phyloP scores from a whole-genome alignment of 2,329 filamentous ascomycete genomes.

The Fusarium beomiforme region DNA sequence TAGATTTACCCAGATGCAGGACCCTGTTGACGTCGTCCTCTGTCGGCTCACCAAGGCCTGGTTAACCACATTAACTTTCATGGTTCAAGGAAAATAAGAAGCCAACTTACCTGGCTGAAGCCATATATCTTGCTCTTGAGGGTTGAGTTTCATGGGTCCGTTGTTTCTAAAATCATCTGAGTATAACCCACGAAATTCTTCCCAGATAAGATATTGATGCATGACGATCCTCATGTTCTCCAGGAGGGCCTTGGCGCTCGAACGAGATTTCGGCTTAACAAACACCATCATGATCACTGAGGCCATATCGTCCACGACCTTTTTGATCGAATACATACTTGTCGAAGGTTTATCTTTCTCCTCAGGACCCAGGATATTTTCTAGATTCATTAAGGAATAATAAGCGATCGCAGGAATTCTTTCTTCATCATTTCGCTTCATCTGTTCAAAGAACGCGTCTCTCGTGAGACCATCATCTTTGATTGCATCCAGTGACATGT shows the following conservation, averaged over 20 bases:
- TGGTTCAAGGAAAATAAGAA: too few species aligned
- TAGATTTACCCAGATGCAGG: accelerated
- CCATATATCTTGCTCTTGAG: not conserved
- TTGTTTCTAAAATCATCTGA: not conserved
- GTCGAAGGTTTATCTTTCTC: not conserved
- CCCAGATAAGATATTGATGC: not conserved
- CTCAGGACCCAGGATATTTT: accelerated
- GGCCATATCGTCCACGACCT: not conserved
- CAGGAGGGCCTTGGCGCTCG: not conserved
- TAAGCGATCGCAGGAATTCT: not conserved
- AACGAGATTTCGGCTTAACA: accelerated
- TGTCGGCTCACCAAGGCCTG: not conserved
- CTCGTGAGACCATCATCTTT: not conserved
- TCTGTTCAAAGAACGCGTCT: not conserved
- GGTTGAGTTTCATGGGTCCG: not conserved
- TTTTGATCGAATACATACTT: not conserved
- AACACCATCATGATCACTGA: not conserved
- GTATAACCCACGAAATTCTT: not conserved
- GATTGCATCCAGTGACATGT: not conserved
- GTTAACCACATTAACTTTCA: accelerated
- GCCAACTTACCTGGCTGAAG: not conserved
- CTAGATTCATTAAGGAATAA: not conserved
- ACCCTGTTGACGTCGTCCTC: not conserved
- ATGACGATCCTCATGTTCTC: not conserved
- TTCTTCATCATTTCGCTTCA: not conserved